Percentiles rank a stretch among this genome's conserved stretches.
Conservation (phyloP, 1,284 basidiomycete genomes). For the Naganishia sp. region DNA sequence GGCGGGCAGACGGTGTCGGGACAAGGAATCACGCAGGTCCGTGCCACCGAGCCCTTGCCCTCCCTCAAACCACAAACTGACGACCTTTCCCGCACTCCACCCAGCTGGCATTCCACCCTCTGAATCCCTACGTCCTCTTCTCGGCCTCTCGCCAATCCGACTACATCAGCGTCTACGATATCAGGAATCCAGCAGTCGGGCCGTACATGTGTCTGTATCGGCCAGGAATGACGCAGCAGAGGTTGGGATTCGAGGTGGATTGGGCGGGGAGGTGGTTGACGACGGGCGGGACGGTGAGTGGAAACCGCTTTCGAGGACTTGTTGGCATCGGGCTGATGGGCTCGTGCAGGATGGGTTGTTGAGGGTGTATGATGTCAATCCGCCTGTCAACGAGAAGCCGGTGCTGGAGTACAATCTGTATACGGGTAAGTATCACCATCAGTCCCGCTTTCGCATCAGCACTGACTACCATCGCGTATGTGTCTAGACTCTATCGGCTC, state of each 20-base stretch:
- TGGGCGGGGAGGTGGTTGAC: slow-evolving; percentile 67
- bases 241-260: slow-evolving; percentile 74
- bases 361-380: slow-evolving; percentile 45
- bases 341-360: slow-evolving; percentile 41
- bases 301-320: slow-evolving; percentile 18
- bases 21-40: slow-evolving; percentile 71
- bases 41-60: slow-evolving; percentile 31
- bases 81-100: background rate
- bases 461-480: no score
- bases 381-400: slow-evolving; percentile 33
- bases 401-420: slow-evolving; percentile 34
- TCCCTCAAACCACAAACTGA: background rate
- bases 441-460: background rate
- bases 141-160: slow-evolving; percentile 71
- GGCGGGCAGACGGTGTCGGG: slow-evolving; percentile 46
- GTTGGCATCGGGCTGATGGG: background rate
- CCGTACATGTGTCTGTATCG: slow-evolving; percentile 38
- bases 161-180: slow-evolving; percentile 72
- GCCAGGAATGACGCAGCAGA: slow-evolving; percentile 68
- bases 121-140: slow-evolving; percentile 69
- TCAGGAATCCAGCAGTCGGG: slow-evolving; percentile 61
- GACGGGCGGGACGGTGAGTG: slow-evolving; percentile 68
- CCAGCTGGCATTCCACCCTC: slow-evolving; percentile 77
- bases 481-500: slow-evolving; percentile 45
- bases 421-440: slow-evolving; percentile 32